Base-by-base conservation (phyloP, 2,329 filamentous ascomycete species). In the Talaromyces sp. region DNA sequence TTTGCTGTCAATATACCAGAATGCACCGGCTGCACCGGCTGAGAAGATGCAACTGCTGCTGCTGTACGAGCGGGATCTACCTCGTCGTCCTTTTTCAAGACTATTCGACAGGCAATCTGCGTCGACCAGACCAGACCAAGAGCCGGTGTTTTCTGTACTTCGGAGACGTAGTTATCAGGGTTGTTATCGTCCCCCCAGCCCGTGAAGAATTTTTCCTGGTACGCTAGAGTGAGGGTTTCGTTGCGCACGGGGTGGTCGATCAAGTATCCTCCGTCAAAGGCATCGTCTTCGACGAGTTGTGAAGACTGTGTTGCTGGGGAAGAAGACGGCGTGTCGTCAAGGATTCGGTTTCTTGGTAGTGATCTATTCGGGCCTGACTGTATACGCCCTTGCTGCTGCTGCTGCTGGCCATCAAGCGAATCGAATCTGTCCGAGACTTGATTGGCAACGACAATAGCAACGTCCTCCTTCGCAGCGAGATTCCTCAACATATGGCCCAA, bases 131-230 rank as follows among this genome's bases (percentile, higher is more conserved):
- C 88, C 8, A 96, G 81, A 0, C 93, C 93, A 26, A 97, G 77
- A 7, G 90, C 90, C 0, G 93, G 93, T 0, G 90, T 96, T 76
- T 97, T 97, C 59, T 66, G 65, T 1, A 70, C 88, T 76, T 57
- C 65, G 59, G 27, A 61, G 54, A 50, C 50, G 26, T 54, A 58
- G 27, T 61, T 24, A 46, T 46, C 43, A 4, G 43, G 24, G 11
- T 21, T 26, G 3, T 24, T 27, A 27, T 86, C 81, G 72, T 96
- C 90, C 24, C 93, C 92, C 93, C 94, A 97, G 64, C 94, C 92
- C 3, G 92, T 95, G 76, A 97, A 96, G 85, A 92, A 97, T 50
- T 90, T 85, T 73, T 97, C 91, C 75, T 97, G 93, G 74, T 97
- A 90, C 67, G 95, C 88, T 9, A 97, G 83, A 32, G 85, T 83